Evolutionary conservation across 192 early-diverging fungal genomes (phyloP), one percentile per base, ranked within the genome.

Genomic region (Lunasporangiospora selenospora): DNA sequence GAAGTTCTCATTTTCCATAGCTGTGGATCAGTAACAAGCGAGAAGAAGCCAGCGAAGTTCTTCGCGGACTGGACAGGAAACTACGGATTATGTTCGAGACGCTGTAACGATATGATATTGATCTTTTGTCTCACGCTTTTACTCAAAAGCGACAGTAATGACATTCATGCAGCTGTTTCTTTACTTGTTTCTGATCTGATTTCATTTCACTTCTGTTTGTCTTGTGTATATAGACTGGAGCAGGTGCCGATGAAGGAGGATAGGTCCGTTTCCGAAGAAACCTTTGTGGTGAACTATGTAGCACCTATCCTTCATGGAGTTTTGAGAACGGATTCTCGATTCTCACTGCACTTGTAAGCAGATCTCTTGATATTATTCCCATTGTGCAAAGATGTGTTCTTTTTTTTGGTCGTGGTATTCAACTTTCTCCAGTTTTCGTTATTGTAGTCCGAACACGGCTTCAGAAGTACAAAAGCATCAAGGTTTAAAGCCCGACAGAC

Each of bases 271-370:
- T 64, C 52, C 13, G 62, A 64, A 54, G 10, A 13, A 30, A 64
- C 62, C 18, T 64, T 64, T 29, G 62, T 64, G 12, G 36, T 42
- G 18, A 64, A 64, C 44, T 64, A 54, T 44, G 34, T 64, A 1
- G 30, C 62, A 23, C 52, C 51, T 10, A 11, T 54, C 30, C 41
- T 64, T 33, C 54, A 56, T 56, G 54, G 15, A 10, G 24, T 42
- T 42, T 30, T 56, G 41, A 44, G 31, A 13, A 8, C 24, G 15
- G 40, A 56, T 32, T 2, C 26, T 31, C 39, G 54, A 56, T 52
- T 48, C n/a, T 48, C 41, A 18, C 24, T 64, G 8, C 44, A 64
- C 19, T 64, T 64, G 62, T 55, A 31, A 37, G 62, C 55, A 38
- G 39, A 56, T 31, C 41, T 44, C 54, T 3, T 24, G 11, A 44